Conservation (phyloP, 495 filamentous ascomycete genomes). For the Penicillium soppii region DNA sequence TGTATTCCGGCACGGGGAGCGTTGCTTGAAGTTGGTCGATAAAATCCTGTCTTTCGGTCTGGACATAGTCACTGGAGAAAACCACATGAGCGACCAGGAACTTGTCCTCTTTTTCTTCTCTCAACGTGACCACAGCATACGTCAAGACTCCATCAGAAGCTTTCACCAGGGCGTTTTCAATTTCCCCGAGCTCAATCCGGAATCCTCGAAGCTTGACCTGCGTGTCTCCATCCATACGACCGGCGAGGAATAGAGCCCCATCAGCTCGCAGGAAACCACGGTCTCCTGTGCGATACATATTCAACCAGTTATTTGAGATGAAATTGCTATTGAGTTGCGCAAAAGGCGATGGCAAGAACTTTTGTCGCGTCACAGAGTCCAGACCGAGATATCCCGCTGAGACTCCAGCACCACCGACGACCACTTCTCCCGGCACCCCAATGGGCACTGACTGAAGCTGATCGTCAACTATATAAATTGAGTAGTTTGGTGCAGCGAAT, state of each 20-base stretch:
- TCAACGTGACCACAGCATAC: conserved; percentile 29
- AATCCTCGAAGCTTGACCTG: conserved; percentile 52
- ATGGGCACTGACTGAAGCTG: conserved; percentile 32
- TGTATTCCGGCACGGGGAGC: conserved; percentile 39
- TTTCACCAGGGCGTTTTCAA: conserved; percentile 36
- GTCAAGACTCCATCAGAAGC: conserved; percentile 18
- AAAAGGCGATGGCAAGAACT: conserved; percentile 22
- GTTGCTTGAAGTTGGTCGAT: neutral
- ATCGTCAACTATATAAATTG: conserved; percentile 42
- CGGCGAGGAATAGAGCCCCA: conserved; percentile 26
- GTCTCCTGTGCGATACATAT: conserved; percentile 25
- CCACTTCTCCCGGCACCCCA: conserved; percentile 40
- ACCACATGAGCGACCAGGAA: conserved; percentile 37
- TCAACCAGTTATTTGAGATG: too few relatives aligned
- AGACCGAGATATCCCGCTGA: conserved; percentile 35
- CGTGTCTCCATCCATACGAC: conserved; percentile 37
- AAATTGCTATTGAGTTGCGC: neutral
- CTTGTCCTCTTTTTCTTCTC: neutral
- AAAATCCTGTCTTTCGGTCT: neutral
- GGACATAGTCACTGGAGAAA: neutral
- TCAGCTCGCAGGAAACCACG: conserved; percentile 13
- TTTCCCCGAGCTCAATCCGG: conserved; percentile 49
- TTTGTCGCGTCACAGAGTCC: conserved; percentile 7
- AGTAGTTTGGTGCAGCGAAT: conserved; percentile 35
- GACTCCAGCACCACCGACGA: conserved; percentile 35